phyloP scores from a whole-genome alignment of 83 land plant genomes.

The Thuja plicata region DNA sequence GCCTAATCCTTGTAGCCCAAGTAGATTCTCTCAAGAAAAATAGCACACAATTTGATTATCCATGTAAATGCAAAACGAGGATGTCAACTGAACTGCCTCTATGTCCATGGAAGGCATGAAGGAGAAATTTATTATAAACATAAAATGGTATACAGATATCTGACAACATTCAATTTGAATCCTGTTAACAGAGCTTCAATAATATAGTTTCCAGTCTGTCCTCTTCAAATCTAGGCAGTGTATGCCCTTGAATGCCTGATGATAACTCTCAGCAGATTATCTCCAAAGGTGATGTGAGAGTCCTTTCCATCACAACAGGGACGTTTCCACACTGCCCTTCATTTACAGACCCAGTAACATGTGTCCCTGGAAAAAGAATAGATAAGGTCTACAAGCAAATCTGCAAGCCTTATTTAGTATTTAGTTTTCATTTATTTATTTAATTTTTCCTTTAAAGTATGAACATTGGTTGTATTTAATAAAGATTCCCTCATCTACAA shows the following conservation, averaged over 20 bases:
- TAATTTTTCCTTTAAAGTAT: no score
- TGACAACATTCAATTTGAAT: background rate
- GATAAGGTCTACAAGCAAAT: no score
- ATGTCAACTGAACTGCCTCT: background rate
- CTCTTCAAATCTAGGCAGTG: constrained; percentile 43
- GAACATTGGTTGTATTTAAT: no score
- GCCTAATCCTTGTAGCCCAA: no score
- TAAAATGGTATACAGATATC: background rate
- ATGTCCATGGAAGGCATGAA: background rate
- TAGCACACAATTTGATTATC: background rate
- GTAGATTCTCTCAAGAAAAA: no score
- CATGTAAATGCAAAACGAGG: background rate
- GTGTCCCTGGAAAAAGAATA: no score
- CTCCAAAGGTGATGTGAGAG: constrained; percentile 40
- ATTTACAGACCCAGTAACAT: no score
- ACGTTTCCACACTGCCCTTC: no score
- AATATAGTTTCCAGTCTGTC: background rate
- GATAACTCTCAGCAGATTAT: constrained; percentile 35
- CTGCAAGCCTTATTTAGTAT: no score
- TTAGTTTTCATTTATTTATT: no score
- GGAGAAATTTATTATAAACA: background rate
- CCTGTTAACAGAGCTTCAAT: background rate
- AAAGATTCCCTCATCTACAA: no score
- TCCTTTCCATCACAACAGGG: constrained; percentile 39
- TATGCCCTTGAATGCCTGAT: constrained; percentile 63